Evolutionary conservation across 148 eudicot species (phyloP).

Genomic region (Diospyros kaki): DNA sequence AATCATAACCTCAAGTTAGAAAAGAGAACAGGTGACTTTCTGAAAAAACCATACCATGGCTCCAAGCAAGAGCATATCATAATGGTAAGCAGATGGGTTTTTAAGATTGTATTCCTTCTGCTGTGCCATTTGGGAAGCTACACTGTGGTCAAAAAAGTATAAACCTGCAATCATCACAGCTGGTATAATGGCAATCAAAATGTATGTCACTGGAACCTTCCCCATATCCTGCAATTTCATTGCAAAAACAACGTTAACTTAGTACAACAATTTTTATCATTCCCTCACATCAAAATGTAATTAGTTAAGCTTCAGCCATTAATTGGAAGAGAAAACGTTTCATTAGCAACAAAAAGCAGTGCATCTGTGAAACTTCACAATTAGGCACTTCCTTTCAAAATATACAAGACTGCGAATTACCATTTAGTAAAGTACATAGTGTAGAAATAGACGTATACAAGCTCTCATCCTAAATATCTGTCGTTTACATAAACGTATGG

Average conservation of each 20-base stretch:
- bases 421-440: background rate
- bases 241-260: background rate
- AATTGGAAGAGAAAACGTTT: background rate
- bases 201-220: constrained; percentile 56
- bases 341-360: background rate
- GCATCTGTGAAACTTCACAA: background rate
- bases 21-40: background rate
- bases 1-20: background rate
- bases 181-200: constrained; percentile 68
- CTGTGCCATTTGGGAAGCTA: constrained; percentile 91
- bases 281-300: background rate
- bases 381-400: background rate
- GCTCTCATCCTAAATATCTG: background rate
- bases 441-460: background rate
- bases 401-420: too few species aligned
- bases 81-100: constrained; percentile 81
- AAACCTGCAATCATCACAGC: constrained; percentile 93
- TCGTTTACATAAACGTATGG: background rate
- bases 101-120: constrained; percentile 88
- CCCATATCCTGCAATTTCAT: constrained; percentile 65
- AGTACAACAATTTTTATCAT: background rate
- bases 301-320: constrained; percentile 1
- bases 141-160: constrained; percentile 93
- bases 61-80: constrained; percentile 76
- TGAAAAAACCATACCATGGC: constrained; percentile 48